Conservation (phyloP, 163 green algal species). For the Coccomyxa subellipsoidea region DNA sequence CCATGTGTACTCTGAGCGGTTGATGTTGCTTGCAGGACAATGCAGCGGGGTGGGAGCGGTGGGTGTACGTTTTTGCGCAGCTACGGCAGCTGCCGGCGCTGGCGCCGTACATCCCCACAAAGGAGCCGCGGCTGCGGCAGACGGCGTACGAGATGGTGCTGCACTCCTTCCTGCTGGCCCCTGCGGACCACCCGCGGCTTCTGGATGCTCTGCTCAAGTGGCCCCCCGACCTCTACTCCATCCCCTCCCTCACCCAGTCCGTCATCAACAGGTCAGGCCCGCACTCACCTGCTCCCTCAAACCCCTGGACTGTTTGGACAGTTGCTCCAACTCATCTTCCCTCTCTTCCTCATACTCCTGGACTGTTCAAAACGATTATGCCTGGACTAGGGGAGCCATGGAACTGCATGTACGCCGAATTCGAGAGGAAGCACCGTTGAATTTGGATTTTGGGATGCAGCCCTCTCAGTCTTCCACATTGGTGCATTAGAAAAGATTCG, state of each 20-base stretch:
- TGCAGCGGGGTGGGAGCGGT: conserved; percentile 79
- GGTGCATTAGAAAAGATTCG: too few relatives aligned
- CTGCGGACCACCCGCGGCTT: conserved; percentile 63
- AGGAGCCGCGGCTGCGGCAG: conserved; percentile 44
- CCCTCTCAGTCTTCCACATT: too few relatives aligned
- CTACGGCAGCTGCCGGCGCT: conserved; percentile 68
- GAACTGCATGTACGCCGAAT: too few relatives aligned
- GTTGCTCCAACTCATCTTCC: too few relatives aligned
- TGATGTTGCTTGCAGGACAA: conserved; percentile 17
- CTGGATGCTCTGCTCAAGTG: conserved; percentile 62
- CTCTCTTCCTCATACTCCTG: too few relatives aligned
- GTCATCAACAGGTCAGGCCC: conserved; percentile 33
- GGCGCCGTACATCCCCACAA: conserved; percentile 68
- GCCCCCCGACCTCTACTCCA: conserved; percentile 45
- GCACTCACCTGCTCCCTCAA: too few relatives aligned
- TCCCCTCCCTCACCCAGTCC: conserved; percentile 48
- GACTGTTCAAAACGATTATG: too few relatives aligned
- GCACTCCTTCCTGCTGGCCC: conserved; percentile 35
- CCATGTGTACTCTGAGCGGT: background rate
- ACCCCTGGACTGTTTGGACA: too few relatives aligned
- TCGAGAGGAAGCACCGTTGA: too few relatives aligned
- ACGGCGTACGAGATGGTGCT: conserved; percentile 67
- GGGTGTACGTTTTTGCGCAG: conserved; percentile 83
- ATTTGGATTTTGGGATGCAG: too few relatives aligned
- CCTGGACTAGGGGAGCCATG: too few relatives aligned